These are phyloP conservation scores for Sutorius australiensis DNA, from an alignment of 768 basidiomycete species.

Conservation along the genomic window DNA sequence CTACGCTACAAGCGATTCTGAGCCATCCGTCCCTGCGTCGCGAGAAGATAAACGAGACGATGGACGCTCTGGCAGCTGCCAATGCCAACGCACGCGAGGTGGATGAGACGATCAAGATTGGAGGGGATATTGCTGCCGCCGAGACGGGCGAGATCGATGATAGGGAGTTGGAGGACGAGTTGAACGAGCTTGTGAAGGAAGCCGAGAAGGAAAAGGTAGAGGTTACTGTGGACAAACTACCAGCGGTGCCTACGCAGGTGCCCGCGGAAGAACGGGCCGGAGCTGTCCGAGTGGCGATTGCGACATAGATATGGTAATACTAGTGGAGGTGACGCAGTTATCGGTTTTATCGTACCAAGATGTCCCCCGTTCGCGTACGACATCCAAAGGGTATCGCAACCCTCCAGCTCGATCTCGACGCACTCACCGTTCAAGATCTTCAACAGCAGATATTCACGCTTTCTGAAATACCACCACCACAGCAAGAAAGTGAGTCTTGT, in stretches of 20 bases:
- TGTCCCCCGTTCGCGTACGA: conserved; percentile 75
- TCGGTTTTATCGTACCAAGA: conserved; percentile 21
- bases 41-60: conserved; percentile 78
- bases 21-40: conserved; percentile 75
- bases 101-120: conserved; percentile 69
- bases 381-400: conserved; percentile 83
- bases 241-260: conserved; percentile 13
- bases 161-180: conserved; percentile 61
- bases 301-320: conserved; percentile 13
- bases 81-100: conserved; percentile 80
- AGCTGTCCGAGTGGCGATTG: neutral
- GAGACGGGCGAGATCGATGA: conserved; percentile 49
- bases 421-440: conserved; percentile 68
- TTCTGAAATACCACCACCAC: conserved; percentile 69
- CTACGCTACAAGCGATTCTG: conserved; percentile 71
- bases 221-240: conserved; percentile 22
- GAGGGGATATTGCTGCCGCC: conserved; percentile 56
- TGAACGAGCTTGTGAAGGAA: conserved; percentile 51
- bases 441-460: conserved; percentile 64
- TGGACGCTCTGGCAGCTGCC: conserved; percentile 83
- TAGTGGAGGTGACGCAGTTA: conserved; percentile 11
- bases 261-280: conserved; percentile 1
- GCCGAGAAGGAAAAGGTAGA: conserved; percentile 38
- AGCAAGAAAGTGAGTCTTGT: conserved; percentile 67
- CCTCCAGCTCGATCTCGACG: conserved; percentile 61